phyloP scores from a whole-genome alignment of 768 basidiomycete species.

The Crepidotus variabilis region DNA sequence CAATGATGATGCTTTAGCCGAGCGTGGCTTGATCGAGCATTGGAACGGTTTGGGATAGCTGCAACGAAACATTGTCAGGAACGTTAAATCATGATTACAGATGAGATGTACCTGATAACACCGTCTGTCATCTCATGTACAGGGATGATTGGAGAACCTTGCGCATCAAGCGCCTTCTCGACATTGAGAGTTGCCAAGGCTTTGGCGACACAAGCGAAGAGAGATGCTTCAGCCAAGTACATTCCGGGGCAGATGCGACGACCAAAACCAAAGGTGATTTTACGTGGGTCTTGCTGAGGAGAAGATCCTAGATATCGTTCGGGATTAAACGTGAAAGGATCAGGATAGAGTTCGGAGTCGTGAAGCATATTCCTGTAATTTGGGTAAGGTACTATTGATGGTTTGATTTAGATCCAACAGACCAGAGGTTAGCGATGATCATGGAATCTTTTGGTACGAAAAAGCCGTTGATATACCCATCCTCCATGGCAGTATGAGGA shows the following conservation, averaged over 20 bases:
- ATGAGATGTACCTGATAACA: constrained; percentile 13
- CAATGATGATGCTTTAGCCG: too few species aligned
- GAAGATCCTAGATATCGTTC: constrained; percentile 21
- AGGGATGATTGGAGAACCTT: constrained; percentile 30
- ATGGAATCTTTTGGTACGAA: constrained; percentile 30
- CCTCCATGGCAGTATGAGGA: constrained; percentile 24
- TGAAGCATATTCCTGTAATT: constrained; percentile 27
- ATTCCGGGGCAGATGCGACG: constrained; percentile 21
- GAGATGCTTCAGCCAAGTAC: constrained; percentile 25
- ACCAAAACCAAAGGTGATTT: constrained; percentile 25
- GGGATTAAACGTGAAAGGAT: constrained; percentile 28
- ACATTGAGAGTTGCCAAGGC: constrained; percentile 32
- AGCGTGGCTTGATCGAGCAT: neutral
- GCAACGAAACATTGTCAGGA: neutral
- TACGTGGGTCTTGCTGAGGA: constrained; percentile 21
- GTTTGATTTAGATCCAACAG: neutral
- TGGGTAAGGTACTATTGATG: neutral
- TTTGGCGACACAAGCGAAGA: constrained; percentile 30
- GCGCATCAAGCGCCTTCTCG: constrained; percentile 22
- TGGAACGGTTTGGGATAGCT: neutral
- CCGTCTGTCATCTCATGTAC: constrained; percentile 25
- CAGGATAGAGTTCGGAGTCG: constrained; percentile 27
- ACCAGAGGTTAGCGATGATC: constrained; percentile 29
- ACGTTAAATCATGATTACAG: neutral
- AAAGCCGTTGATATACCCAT: constrained; percentile 29